Base-by-base conservation (phyloP, 2,329 filamentous ascomycete species). In the Colletotrichum sp. region DNA sequence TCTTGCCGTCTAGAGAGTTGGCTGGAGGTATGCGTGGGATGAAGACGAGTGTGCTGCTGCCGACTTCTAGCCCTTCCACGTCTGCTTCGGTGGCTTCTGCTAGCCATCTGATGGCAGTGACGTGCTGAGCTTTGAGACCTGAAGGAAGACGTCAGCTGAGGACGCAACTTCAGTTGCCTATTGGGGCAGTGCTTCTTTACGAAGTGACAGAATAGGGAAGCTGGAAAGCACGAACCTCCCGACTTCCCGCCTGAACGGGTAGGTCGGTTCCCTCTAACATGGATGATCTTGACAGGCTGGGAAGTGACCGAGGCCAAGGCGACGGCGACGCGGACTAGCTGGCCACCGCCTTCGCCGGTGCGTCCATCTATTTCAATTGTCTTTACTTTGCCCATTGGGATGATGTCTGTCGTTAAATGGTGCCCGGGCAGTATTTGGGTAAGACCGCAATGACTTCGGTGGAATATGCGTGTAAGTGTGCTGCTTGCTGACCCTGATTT, bases 101-200 rank as follows among this genome's bases (percentile, higher is more conserved):
- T 1, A 93, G 87, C 82, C 86, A 92, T 75, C 86, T 81, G 10
- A 93, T 88, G 3, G 90, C 86, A 0, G 91, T 85, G 32, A 92
- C 88, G 78, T 93, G 92, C 78, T 93, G 92, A 2, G 87, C 87
- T 80, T 92, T 92, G 36, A 93, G 85, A 30, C 92, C 91, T 91
- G 75, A 24, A 9, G 7, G 52, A 7, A 28, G 32, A 16, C 24
- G 60, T 74, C n/a, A 72, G 68, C 44, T 22, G 24, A 36, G 63
- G 44, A 12, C 13, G n/a, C 26, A 13, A 24, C 18, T 48, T 16
- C 13, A 4, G 4, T 22, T 48, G 15, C 18, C 16, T 28, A 1
- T 36, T 48, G 52, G 13, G 62, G 32, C 55, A n/a, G 48, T 44
- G 39, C 9, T 26, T 16, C 1, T 1, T 2, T 5, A 16, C 6